phyloP scores from a whole-genome alignment of 495 filamentous ascomycete genomes.

The Penicillium nucicola region DNA sequence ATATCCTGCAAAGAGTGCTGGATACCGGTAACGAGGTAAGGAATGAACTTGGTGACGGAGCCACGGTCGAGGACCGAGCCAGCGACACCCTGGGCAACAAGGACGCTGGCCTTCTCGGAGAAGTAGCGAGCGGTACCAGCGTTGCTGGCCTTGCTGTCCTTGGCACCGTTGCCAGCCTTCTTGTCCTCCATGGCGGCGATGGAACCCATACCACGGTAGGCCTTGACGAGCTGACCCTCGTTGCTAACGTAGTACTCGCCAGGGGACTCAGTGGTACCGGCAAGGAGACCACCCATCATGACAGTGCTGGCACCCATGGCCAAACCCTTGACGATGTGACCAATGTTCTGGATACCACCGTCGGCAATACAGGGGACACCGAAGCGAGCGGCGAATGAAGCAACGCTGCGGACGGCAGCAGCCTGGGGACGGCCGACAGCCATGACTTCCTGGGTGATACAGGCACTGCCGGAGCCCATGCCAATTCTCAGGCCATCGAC shows the following conservation, averaged over 20 bases:
- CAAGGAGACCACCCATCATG: conserved; percentile 99
- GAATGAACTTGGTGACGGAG: conserved; percentile 89
- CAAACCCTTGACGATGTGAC: conserved; percentile 97
- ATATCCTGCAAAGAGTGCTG: conserved; percentile 98
- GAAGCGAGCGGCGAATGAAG: conserved; percentile 83
- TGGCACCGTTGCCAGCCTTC: conserved; percentile 68
- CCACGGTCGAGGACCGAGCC: conserved; percentile 70
- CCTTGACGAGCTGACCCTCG: conserved; percentile 97
- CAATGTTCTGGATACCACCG: conserved; percentile 96
- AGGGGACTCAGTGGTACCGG: conserved; percentile 95
- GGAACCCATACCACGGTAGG: conserved; percentile 96
- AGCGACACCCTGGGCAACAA: conserved; percentile 96
- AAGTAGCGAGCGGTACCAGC: conserved; percentile 98
- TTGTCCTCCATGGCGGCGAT: conserved; percentile 99
- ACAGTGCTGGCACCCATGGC: conserved; percentile 91
- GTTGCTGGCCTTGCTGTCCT: conserved; percentile 82
- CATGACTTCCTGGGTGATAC: conserved; percentile 99
- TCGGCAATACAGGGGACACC: conserved; percentile 98
- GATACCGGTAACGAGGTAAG: conserved; percentile 90
- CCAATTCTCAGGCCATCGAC: conserved; percentile 96
- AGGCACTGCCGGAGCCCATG: conserved; percentile 97
- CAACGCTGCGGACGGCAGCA: conserved; percentile 83
- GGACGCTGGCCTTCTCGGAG: conserved; percentile 88
- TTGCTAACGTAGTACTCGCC: conserved; percentile 93
- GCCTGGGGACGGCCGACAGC: conserved; percentile 95